Evolutionary conservation across 495 filamentous ascomycete species (phyloP).

Genomic region (Talaromyces liani): DNA sequence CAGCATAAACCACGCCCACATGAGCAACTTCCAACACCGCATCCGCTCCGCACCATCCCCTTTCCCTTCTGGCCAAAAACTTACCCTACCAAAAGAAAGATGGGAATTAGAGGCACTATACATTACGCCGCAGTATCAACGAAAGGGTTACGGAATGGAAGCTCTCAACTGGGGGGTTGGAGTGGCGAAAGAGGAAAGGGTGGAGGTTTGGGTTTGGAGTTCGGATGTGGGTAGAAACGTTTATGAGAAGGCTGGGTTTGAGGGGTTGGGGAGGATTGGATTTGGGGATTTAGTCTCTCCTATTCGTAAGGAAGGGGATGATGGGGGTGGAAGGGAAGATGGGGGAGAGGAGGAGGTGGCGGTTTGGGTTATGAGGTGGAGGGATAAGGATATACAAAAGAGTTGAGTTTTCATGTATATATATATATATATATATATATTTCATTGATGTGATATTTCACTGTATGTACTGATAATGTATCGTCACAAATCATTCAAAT

Average conservation of each 20-base stretch:
- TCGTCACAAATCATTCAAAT: neutral
- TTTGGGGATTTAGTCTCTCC: neutral
- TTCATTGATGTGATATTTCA: neutral
- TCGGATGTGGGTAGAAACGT: neutral
- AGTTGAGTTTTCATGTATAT: neutral
- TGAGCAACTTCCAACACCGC: neutral
- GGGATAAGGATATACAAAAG: neutral
- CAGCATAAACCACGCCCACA: neutral
- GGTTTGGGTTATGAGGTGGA: constrained; percentile 6
- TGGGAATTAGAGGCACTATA: constrained; percentile 8
- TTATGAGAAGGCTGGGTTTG: constrained; percentile 1
- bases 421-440: neutral
- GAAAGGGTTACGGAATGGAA: neutral
- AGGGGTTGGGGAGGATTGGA: constrained; percentile 1
- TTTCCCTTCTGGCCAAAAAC: neutral
- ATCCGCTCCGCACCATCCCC: neutral
- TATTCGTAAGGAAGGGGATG: neutral
- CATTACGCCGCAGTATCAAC: neutral
- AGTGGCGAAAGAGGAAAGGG: neutral
- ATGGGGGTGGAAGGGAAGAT: neutral
- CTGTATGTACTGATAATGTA: neutral
- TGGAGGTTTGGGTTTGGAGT: constrained; percentile 8
- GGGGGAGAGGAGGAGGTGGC: neutral
- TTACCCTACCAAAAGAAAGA: neutral
- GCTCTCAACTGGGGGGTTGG: neutral